Base-by-base conservation (phyloP, 257 asterid species). In the Nicotiana undulata region DNA sequence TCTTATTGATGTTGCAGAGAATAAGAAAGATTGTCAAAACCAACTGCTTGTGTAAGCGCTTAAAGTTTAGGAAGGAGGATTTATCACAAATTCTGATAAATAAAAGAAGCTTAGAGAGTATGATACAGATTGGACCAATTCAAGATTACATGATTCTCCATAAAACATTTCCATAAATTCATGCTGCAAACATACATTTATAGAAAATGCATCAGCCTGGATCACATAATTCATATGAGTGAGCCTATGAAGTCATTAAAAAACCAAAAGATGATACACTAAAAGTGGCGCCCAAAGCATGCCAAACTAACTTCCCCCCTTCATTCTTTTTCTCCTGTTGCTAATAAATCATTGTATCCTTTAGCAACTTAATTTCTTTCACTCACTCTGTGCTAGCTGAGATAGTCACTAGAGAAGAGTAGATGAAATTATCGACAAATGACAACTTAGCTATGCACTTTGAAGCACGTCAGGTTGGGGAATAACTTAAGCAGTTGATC, bases 401-500 rank as follows among this genome's bases (percentile, higher is more conserved):
- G 74, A 79, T 24, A 10, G 53, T 18, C 31, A 76, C 10, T 2
- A n/a, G 34, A 22, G 34, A 32, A 58, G 53, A 53, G 13, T 12
- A 56, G 52, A 77, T 18, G 65, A 77, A 77, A 79, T 63, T 34
- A 26, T 46, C n/a, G 70, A 34, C 76, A 79, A 40, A 53, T 63
- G 16, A 32, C 51, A 44, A 26, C 51, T 87, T 83, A 96, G 91
- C 98, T 93, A 59, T 95, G 99, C 81, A 94, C 97, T 86, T 91
- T 94, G 68, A 96, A 96, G 89, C 97, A 91, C 76, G 64, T 81
- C n/a, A 96, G 85, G 68, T 90, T 91, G 3, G 98, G 98, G 81
- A 93, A 95, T 86, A 91, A 16, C 84, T 87, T 87, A 32, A 94
- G 95, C 90, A 96, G 86, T 79, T 92, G 88, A 44, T 85, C 92